Evolutionary conservation across 2,329 filamentous ascomycete genomes (phyloP).

Genomic region (Trichoderma sp.): DNA sequence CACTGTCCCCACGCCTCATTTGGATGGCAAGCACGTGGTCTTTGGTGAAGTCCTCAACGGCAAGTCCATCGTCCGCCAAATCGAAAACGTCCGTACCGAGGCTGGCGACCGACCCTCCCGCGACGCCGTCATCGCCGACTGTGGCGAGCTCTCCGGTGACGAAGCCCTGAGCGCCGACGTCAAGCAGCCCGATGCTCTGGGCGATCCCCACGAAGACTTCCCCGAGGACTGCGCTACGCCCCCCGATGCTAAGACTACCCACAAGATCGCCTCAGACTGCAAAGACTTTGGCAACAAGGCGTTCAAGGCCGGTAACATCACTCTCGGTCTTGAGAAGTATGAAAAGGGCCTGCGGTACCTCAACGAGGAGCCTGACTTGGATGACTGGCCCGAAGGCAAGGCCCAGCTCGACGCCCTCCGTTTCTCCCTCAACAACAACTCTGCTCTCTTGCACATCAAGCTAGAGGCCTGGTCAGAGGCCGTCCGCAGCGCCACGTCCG

Average conservation of each 20-base stretch:
- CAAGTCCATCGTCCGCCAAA: constrained; percentile 84
- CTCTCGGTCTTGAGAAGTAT: constrained; percentile 82
- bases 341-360: constrained; percentile 89
- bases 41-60: constrained; percentile 93
- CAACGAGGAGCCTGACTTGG: constrained; percentile 75
- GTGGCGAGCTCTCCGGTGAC: constrained; percentile 76
- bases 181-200: constrained; percentile 73
- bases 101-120: constrained; percentile 73
- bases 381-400: constrained; percentile 67
- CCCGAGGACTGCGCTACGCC: constrained; percentile 75
- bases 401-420: constrained; percentile 69
- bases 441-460: constrained; percentile 82
- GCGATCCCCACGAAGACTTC: constrained; percentile 93
- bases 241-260: constrained; percentile 64
- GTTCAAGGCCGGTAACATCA: constrained; percentile 75
- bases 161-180: constrained; percentile 65
- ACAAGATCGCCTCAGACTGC: constrained; percentile 77
- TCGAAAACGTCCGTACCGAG: constrained; percentile 79
- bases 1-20: constrained; percentile 88
- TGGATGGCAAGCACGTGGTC: constrained; percentile 95
- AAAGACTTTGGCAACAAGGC: constrained; percentile 92
- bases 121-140: constrained; percentile 75
- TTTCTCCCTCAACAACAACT: constrained; percentile 85
- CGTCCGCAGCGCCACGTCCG: constrained; percentile 66
- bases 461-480: constrained; percentile 69